These are phyloP conservation scores for Capsicum rhomboideum DNA, from an alignment of 257 asterid genomes.

Conservation along the genomic window DNA sequence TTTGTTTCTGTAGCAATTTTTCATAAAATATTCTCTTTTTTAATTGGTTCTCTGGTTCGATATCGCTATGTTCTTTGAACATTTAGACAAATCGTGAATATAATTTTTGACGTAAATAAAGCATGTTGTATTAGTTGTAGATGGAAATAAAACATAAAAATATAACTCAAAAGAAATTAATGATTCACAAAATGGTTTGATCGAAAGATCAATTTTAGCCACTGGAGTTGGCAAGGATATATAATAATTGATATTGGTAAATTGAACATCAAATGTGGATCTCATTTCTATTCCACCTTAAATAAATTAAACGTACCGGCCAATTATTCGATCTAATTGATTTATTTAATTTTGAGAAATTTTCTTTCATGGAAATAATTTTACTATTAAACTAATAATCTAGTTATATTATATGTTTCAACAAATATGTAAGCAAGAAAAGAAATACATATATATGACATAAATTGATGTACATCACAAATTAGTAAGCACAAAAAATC, in stretches of 20 bases:
- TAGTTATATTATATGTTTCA: not conserved
- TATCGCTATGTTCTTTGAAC: not conserved
- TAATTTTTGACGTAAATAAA: not conserved
- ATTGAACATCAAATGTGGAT: not conserved
- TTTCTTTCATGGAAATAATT: not conserved
- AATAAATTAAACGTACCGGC: not conserved
- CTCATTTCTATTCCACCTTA: not conserved
- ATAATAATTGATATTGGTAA: not conserved
- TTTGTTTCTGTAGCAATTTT: not conserved
- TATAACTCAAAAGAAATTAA: not conserved
- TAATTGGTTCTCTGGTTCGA: not conserved
- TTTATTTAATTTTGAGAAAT: not conserved
- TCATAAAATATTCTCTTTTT: not conserved
- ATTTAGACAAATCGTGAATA: not conserved
- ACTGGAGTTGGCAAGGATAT: not conserved
- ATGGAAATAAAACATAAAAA: not conserved
- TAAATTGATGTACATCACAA: not conserved
- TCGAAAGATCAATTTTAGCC: not conserved
- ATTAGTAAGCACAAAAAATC: not conserved
- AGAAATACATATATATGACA: not conserved
- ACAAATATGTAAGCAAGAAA: not conserved
- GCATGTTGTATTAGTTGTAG: not conserved
- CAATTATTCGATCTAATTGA: too few species aligned
- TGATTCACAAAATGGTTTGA: not conserved
- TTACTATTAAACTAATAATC: too few species aligned